A percentile compares a stretch with the other conserved stretches of the same genome.
Conservation (phyloP, 2,329 filamentous ascomycete genomes). For the Aspergillus floridensis region DNA sequence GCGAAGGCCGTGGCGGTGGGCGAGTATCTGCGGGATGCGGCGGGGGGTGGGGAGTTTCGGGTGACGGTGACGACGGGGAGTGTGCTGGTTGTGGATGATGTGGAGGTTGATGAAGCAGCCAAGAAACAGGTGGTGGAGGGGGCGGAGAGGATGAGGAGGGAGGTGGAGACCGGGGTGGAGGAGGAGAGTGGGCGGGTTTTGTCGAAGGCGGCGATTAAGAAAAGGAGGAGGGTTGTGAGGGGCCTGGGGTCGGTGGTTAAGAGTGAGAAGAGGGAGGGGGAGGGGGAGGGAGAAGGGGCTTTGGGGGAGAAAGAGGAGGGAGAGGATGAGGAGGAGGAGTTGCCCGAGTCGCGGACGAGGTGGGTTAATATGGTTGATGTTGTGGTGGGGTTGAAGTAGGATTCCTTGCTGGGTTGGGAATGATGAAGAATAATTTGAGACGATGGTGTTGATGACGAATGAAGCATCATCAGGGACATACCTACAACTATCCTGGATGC, state of each 20-base stretch:
- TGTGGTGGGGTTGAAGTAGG: slow-evolving; percentile 42
- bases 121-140: slow-evolving; percentile 25
- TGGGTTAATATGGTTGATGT: slow-evolving; percentile 50
- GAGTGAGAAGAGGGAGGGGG: slow-evolving; percentile 4
- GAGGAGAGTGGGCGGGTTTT: not conserved
- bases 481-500: no score
- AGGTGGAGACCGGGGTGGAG: slow-evolving; percentile 11
- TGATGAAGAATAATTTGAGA: no score
- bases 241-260: not conserved
- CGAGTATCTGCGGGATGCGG: slow-evolving; percentile 53
- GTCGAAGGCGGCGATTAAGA: not conserved
- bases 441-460: no score
- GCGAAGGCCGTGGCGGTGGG: slow-evolving; percentile 55
- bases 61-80: slow-evolving; percentile 56
- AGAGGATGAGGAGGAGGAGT: slow-evolving; percentile 25
- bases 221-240: not conserved
- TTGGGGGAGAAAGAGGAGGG: slow-evolving; percentile 3
- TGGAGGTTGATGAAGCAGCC: slow-evolving; percentile 43
- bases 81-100: slow-evolving; percentile 60
- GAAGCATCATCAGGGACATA: no score
- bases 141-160: slow-evolving; percentile 21
- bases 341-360: slow-evolving; percentile 45
- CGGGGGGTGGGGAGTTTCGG: slow-evolving; percentile 44
- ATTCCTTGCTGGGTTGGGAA: not conserved
- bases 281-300: slow-evolving; percentile 8